Percentiles rank a stretch among this genome's conserved stretches.
phyloP scores from a whole-genome alignment of 2,329 filamentous ascomycete species.

The Colletotrichum noveboracense region DNA sequence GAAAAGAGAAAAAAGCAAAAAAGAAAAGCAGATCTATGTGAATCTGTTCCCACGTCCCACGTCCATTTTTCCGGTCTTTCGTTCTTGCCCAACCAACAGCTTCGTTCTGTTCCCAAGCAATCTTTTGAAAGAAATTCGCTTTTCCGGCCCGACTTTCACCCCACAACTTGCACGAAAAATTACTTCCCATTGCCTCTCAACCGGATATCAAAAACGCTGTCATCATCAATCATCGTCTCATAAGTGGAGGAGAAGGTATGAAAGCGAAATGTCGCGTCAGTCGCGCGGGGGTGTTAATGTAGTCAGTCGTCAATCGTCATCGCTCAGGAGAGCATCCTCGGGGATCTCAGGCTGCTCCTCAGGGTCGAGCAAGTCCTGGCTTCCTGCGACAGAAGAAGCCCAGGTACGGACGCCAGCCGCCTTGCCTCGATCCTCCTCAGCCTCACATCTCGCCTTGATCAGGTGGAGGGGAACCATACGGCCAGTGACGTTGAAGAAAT shows the following conservation, averaged over 20 bases:
- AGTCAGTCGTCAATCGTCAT: constrained; percentile 4
- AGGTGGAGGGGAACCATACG: constrained; percentile 42
- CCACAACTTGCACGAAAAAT: background rate
- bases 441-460: constrained; percentile 40
- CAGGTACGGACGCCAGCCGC: constrained; percentile 10
- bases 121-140: background rate
- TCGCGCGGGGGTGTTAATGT: background rate
- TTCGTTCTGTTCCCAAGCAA: background rate
- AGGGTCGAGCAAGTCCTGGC: constrained; percentile 17
- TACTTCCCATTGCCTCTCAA: background rate
- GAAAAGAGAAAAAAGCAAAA: background rate
- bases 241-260: background rate
- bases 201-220: background rate
- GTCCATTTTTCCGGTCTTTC: background rate
- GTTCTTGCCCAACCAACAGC: background rate
- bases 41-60: background rate
- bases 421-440: constrained; percentile 27
- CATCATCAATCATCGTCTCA: background rate
- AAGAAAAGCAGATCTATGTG: background rate
- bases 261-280: background rate
- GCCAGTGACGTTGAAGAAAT: constrained; percentile 48
- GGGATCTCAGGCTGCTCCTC: background rate
- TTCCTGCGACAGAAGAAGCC: constrained; percentile 13
- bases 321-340: constrained; percentile 9
- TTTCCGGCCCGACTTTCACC: background rate